Evolutionary conservation across 2,329 filamentous ascomycete species (phyloP).

Genomic region (Ascomycota sp.): DNA sequence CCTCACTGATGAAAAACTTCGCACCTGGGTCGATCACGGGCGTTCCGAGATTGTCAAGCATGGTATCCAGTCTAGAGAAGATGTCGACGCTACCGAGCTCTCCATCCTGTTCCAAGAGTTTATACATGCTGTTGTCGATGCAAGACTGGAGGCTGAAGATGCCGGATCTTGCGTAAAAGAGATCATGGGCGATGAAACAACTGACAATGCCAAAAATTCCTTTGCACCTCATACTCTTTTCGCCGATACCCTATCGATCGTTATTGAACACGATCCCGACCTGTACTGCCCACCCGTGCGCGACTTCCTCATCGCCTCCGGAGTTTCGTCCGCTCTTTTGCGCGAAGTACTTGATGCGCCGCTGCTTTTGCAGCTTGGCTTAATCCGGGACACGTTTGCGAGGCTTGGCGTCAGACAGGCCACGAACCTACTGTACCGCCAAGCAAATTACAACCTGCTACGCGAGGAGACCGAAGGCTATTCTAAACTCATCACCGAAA

Average conservation of each 20-base stretch:
- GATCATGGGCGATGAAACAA: conserved; percentile 40
- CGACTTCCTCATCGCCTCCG: conserved; percentile 50
- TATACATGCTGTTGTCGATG: conserved; percentile 52
- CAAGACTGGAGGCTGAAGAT: conserved; percentile 43
- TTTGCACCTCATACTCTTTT: conserved; percentile 53
- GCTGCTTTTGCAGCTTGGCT: conserved; percentile 52
- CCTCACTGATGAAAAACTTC: conserved; percentile 48
- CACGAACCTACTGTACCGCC: conserved; percentile 82
- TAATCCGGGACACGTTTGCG: conserved; percentile 71
- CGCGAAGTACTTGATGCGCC: conserved; percentile 66
- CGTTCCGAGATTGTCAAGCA: conserved; percentile 46
- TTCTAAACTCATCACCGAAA: conserved; percentile 84
- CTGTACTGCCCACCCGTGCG: conserved; percentile 31
- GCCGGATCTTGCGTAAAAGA: conserved; percentile 55
- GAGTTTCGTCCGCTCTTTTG: conserved; percentile 50
- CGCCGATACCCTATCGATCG: conserved; percentile 62
- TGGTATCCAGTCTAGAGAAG: conserved; percentile 41
- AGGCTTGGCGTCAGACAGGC: conserved; percentile 73
- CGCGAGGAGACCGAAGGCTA: conserved; percentile 94
- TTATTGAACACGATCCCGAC: conserved; percentile 48
- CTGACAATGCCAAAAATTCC: conserved; percentile 26
- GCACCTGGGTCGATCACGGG: conserved; percentile 46
- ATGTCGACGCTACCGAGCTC: conserved; percentile 48
- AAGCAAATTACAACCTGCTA: conserved; percentile 89
- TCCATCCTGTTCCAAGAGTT: conserved; percentile 70